A percentile compares a stretch with the other conserved stretches of the same genome.
These are phyloP conservation scores for Vaccinium vitisidaea DNA, from an alignment of 148 eudicot genomes.

Conservation along the genomic window DNA sequence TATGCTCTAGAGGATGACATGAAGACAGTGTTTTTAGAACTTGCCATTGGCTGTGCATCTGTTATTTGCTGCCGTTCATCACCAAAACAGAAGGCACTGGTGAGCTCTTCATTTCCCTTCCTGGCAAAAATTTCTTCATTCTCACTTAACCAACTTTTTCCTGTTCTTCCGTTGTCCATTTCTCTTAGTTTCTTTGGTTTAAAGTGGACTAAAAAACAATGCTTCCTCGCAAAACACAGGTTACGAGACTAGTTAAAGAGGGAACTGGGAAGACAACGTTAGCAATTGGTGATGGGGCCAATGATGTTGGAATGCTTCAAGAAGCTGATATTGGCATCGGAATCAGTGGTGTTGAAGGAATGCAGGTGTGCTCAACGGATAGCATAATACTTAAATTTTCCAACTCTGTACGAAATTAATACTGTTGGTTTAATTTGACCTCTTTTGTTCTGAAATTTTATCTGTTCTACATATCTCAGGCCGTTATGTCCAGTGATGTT, in stretches of 20 bases:
- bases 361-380: constrained; percentile 54
- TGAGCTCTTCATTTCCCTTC: constrained; percentile 30
- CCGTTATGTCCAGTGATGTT: constrained; percentile 74
- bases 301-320: constrained; percentile 82
- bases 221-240: constrained; percentile 29
- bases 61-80: constrained; percentile 97
- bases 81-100: constrained; percentile 95
- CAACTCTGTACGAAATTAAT: background rate
- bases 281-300: constrained; percentile 75
- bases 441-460: constrained; percentile 11
- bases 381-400: background rate
- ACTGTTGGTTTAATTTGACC: background rate
- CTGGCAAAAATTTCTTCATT: background rate
- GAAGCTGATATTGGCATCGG: constrained; percentile 78
- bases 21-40: constrained; percentile 58
- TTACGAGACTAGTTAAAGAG: constrained; percentile 59
- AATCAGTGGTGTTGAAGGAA: constrained; percentile 74
- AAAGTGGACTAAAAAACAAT: background rate
- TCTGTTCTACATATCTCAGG: constrained; percentile 29
- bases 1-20: constrained; percentile 76
- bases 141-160: background rate
- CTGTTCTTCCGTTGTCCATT: background rate
- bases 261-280: constrained; percentile 53
- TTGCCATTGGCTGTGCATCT: constrained; percentile 80
- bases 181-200: background rate